Conservation (phyloP, 148 eudicot species). For the Silene latifolia region DNA sequence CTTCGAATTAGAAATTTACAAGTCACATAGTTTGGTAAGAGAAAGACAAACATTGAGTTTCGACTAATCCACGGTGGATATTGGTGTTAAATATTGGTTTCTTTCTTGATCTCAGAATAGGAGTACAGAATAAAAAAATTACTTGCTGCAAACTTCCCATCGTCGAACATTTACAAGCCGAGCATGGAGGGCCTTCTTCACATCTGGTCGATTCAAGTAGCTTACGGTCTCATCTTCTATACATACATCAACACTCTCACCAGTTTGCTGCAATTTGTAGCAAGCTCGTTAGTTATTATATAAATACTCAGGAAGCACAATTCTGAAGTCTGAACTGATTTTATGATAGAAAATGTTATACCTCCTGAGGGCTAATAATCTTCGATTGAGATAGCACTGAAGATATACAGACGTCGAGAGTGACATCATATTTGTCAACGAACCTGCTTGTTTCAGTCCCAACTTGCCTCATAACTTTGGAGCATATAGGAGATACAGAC, state of each 20-base stretch:
- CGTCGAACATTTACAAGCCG: slow-evolving; percentile 69
- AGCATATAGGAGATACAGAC: slow-evolving; percentile 66
- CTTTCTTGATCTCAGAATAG: too few relatives aligned
- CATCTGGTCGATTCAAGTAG: slow-evolving; percentile 79
- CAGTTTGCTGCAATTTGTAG: slow-evolving; percentile 42
- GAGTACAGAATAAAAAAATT: slow-evolving; percentile 16
- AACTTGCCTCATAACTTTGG: slow-evolving; percentile 72
- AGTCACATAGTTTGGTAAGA: too few relatives aligned
- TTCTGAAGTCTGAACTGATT: neutral
- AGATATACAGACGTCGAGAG: slow-evolving; percentile 88
- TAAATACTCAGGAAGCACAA: neutral
- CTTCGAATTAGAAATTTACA: too few relatives aligned
- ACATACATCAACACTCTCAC: slow-evolving; percentile 78
- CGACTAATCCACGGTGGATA: too few relatives aligned
- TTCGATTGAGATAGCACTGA: slow-evolving; percentile 86
- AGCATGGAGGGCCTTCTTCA: slow-evolving; percentile 76
- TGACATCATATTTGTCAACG: slow-evolving; percentile 94
- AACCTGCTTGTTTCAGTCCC: slow-evolving; percentile 79
- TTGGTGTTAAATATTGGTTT: too few relatives aligned
- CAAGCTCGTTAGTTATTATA: neutral
- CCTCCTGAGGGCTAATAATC: slow-evolving; percentile 68
- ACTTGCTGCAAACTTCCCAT: slow-evolving; percentile 91
- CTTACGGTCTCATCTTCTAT: slow-evolving; percentile 84
- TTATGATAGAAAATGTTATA: slow-evolving; percentile 13
- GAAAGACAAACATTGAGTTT: too few relatives aligned